Conservation (phyloP, 2,329 filamentous ascomycete genomes). For the Biscogniauxia marginata region DNA sequence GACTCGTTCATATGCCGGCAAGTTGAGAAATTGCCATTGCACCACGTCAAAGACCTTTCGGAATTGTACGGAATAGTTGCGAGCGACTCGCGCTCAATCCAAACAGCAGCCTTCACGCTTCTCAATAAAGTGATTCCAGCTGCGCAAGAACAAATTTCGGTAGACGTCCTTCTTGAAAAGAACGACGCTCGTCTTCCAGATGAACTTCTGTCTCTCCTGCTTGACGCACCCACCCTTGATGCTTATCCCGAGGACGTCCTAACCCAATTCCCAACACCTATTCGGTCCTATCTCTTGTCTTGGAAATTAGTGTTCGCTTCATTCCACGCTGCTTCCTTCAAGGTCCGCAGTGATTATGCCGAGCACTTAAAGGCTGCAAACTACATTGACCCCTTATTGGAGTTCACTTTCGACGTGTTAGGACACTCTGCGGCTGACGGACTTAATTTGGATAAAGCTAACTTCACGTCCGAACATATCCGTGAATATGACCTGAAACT, state of each 20-base stretch:
- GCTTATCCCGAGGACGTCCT: conserved; percentile 64
- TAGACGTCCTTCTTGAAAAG: conserved; percentile 74
- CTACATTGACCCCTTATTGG: conserved; percentile 66
- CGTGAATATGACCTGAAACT: conserved; percentile 51
- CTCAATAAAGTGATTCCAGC: conserved; percentile 78
- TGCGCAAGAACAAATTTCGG: conserved; percentile 75
- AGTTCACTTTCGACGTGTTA: conserved; percentile 81
- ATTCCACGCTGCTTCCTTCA: conserved; percentile 73
- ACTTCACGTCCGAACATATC: conserved; percentile 58
- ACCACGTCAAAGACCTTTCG: conserved; percentile 60
- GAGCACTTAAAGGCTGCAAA: conserved; percentile 74
- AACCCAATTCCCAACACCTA: conserved; percentile 63
- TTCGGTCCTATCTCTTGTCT: conserved; percentile 80
- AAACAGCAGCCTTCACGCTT: conserved; percentile 76
- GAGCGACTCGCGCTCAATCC: conserved; percentile 71
- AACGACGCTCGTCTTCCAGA: conserved; percentile 71
- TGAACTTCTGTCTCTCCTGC: conserved; percentile 78
- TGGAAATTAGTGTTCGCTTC: conserved; percentile 92
- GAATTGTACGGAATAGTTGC: conserved; percentile 76
- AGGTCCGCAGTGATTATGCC: conserved; percentile 78
- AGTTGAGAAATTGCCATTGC: conserved; percentile 61
- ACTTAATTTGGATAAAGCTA: conserved; percentile 68
- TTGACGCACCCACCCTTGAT: conserved; percentile 74
- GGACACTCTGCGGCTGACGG: conserved; percentile 74
- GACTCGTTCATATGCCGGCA: conserved; percentile 72